Conservation (phyloP, 2,329 filamentous ascomycete species). For the Apiospora sp. region DNA sequence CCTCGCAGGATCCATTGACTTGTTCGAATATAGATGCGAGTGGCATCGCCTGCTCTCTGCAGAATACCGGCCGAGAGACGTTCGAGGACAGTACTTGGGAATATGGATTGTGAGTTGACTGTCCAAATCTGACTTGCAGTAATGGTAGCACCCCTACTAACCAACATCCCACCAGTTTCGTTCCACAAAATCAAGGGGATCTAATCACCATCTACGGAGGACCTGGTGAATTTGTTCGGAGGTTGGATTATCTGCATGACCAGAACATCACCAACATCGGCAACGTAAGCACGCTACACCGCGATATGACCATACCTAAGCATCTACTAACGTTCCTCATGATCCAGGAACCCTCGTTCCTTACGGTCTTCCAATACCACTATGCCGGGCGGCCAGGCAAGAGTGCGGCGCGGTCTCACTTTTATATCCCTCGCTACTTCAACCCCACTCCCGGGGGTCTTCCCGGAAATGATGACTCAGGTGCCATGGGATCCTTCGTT, state of each 20-base stretch:
- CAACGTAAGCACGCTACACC: constrained; percentile 48
- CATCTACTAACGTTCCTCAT: constrained; percentile 33
- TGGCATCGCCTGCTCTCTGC: constrained; percentile 65
- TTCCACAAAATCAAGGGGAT: constrained; percentile 60
- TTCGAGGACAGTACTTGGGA: constrained; percentile 78
- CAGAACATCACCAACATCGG: constrained; percentile 71
- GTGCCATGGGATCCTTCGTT: constrained; percentile 74
- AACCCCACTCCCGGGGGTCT: constrained; percentile 65
- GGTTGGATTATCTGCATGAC: constrained; percentile 71
- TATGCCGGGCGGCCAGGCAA: constrained; percentile 70
- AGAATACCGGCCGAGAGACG: constrained; percentile 70
- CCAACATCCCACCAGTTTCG: constrained; percentile 46
- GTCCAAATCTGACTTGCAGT: too few relatives aligned
- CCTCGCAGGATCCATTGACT: constrained; percentile 70
- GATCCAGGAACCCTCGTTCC: constrained; percentile 57
- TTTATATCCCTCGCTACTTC: constrained; percentile 72
- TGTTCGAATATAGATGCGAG: constrained; percentile 63
- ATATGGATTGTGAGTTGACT: constrained; percentile 67
- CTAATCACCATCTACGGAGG: constrained; percentile 70
- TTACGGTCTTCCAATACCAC: constrained; percentile 74
- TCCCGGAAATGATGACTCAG: constrained; percentile 75
- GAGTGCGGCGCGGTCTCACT: constrained; percentile 63
- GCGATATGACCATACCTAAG: constrained; percentile 51
- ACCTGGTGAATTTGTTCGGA: constrained; percentile 60
- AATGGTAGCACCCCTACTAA: background rate